Base-by-base conservation (phyloP, 768 basidiomycete genomes). In the Sporobolomyces phaffii region DNA sequence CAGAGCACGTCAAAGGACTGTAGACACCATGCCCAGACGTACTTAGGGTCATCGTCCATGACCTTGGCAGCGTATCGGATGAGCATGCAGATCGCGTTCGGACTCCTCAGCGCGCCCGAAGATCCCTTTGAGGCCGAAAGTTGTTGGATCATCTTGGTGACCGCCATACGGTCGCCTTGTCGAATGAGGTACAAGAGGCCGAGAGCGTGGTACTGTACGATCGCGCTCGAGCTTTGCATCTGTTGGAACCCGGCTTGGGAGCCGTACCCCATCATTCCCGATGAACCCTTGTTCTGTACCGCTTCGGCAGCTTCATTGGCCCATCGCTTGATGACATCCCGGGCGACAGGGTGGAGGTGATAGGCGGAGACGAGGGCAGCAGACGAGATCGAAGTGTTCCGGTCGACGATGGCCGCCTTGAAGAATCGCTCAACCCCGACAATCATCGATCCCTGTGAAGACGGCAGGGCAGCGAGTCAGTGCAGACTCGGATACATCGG, bases 81-180 rank as follows among this genome's bases (percentile, higher is more conserved):
- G 72, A 99, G 83, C 93, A 99, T 96, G 78, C 92, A 98, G 38
- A 98, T 81, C 7, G 96, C 92, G 89, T 96, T 92, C 9, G 94
- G 86, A 77, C 91, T 98, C 81, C 91, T 91, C 73, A 99, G 77
- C 14, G 86, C 86, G 26, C 88, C 89, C 10, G 87, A 88, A 44
- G 87, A 82, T 33, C 89, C 89, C 18, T 90, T 90, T 8, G 90
- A 90, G 48, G 89, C 90, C 52, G 75, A 75, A 22, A 97, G 83
- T 77, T 98, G 94, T 78, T 98, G 94, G 56, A 99, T 93, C 91
- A 97, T 94, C 80, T 98, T 99, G 33, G 91, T 97, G 38, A 98
- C 86, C 5, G 96, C 96, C 96, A 98, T 99, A 69, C 96, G 83
- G 79, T 99, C 96, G 77, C 96, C 92, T 77, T 94, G 91, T 48